Percentiles rank a stretch among this genome's conserved stretches.
Conservation (phyloP, 345 rosid species). For the Acer campestre region DNA sequence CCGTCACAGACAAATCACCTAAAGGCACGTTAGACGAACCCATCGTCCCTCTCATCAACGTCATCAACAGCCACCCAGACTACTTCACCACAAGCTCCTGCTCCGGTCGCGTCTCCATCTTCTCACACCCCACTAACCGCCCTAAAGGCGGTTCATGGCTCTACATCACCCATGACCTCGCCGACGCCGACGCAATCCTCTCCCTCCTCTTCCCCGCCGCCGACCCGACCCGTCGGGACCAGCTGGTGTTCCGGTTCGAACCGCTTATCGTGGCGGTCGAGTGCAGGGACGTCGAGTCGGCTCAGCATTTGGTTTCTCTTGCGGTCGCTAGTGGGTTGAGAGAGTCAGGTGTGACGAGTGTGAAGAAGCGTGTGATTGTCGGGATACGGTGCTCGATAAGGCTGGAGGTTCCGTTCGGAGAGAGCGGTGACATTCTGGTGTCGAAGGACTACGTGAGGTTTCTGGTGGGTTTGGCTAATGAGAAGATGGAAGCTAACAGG, state of each 20-base stretch:
- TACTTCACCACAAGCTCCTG: constrained; percentile 96
- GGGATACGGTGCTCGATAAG: constrained; percentile 86
- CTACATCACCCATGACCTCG: constrained; percentile 70
- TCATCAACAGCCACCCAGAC: constrained; percentile 67
- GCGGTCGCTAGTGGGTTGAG: constrained; percentile 77
- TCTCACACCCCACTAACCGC: constrained; percentile 59
- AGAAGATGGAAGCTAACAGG: constrained; percentile 85
- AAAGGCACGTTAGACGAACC: constrained; percentile 77
- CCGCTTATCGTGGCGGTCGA: constrained; percentile 86
- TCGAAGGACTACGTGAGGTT: constrained; percentile 67
- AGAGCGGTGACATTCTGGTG: constrained; percentile 49
- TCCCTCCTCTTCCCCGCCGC: constrained; percentile 54
- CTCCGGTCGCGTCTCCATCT: constrained; percentile 91
- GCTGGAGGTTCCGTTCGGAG: constrained; percentile 87
- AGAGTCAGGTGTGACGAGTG: constrained; percentile 86
- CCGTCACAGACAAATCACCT: constrained; percentile 73
- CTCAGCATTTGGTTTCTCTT: constrained; percentile 62
- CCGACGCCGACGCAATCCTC: constrained; percentile 48
- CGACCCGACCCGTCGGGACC: background rate
- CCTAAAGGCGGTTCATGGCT: constrained; percentile 83
- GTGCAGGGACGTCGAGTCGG: constrained; percentile 64
- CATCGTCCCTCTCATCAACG: constrained; percentile 70
- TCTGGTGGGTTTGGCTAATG: constrained; percentile 70
- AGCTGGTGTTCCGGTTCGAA: constrained; percentile 82
- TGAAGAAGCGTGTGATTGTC: constrained; percentile 69